These are phyloP conservation scores for Leccinellum luteum DNA, from an alignment of 768 basidiomycete species.

Conservation along the genomic window DNA sequence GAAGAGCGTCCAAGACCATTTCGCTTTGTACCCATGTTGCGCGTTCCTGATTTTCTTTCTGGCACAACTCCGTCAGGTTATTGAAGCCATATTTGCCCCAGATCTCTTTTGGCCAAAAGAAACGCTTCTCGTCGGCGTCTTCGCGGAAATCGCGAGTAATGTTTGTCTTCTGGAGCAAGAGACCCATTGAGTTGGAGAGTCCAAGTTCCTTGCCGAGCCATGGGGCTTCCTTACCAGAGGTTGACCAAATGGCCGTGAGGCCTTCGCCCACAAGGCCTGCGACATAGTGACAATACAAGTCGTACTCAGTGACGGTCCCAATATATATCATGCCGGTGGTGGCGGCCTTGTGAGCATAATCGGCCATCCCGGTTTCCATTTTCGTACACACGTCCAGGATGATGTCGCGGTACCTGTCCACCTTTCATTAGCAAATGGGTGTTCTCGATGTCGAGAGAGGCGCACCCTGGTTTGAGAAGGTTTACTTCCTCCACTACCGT, in stretches of 20 bases:
- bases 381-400: constrained; percentile 81
- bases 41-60: constrained; percentile 49
- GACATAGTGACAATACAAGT: constrained; percentile 98
- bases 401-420: constrained; percentile 71
- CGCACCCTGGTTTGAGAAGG: constrained; percentile 59
- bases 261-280: constrained; percentile 53
- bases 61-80: constrained; percentile 66
- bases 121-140: constrained; percentile 78
- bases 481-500: constrained; percentile 78
- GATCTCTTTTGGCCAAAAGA: constrained; percentile 50
- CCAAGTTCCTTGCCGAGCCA: constrained; percentile 81
- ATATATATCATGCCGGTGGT: too few relatives aligned
- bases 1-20: constrained; percentile 87
- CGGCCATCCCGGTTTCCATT: constrained; percentile 95
- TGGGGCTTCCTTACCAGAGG: constrained; percentile 74
- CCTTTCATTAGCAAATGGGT: background rate
- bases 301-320: constrained; percentile 73
- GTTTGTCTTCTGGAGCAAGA: constrained; percentile 95
- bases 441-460: background rate
- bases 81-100: constrained; percentile 74
- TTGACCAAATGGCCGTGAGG: constrained; percentile 79
- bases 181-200: constrained; percentile 91
- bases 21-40: constrained; percentile 82
- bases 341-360: constrained; percentile 85
- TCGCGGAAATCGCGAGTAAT: constrained; percentile 95